A percentile compares a stretch with the other conserved stretches of the same genome.
Evolutionary conservation across 768 basidiomycete species (phyloP).

Genomic region (Mycena polygramma): DNA sequence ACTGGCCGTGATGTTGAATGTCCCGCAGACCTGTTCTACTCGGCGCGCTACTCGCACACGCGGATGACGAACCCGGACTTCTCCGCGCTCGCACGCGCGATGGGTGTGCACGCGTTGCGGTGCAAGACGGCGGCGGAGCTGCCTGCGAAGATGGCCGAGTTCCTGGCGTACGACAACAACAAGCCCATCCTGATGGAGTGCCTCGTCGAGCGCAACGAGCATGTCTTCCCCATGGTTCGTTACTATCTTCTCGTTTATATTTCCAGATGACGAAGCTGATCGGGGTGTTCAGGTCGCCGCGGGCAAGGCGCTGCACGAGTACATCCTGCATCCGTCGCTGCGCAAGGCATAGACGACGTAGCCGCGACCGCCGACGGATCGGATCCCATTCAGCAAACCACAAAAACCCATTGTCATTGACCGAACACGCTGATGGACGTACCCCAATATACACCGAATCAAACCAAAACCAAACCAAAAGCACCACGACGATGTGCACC

Average conservation of each 20-base stretch:
- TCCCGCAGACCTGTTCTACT: slow-evolving; percentile 89
- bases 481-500: slow-evolving; percentile 19
- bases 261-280: background rate
- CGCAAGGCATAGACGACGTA: slow-evolving; percentile 27
- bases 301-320: slow-evolving; percentile 95
- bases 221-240: slow-evolving; percentile 91
- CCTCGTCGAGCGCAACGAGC: slow-evolving; percentile 84
- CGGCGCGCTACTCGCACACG: slow-evolving; percentile 96
- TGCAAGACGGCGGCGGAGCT: slow-evolving; percentile 80
- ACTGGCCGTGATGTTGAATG: background rate
- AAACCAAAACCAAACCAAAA: slow-evolving; percentile 2
- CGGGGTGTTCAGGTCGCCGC: slow-evolving; percentile 75
- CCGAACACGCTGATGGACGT: background rate
- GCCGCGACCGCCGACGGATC: background rate
- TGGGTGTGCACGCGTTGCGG: slow-evolving; percentile 93
- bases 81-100: slow-evolving; percentile 87
- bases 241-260: background rate
- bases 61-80: slow-evolving; percentile 97
- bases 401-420: slow-evolving; percentile 7
- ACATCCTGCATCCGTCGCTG: slow-evolving; percentile 79
- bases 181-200: slow-evolving; percentile 95
- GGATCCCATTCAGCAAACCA: background rate
- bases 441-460: no score
- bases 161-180: slow-evolving; percentile 91
- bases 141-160: slow-evolving; percentile 97